phyloP scores from a whole-genome alignment of 179 eudicot species.

The Beta macrorhiza region DNA sequence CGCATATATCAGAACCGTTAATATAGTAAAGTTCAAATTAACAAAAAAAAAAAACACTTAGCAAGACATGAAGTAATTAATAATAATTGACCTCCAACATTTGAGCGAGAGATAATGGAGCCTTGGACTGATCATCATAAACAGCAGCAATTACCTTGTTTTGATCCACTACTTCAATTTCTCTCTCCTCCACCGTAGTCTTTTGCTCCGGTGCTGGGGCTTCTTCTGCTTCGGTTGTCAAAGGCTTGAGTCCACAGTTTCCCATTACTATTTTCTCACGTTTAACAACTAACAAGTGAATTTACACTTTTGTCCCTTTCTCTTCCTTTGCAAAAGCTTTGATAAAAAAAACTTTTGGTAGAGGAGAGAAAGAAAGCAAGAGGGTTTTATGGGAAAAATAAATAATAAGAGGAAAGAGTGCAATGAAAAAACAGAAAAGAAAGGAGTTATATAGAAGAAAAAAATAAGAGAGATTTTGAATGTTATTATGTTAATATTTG shows the following conservation, averaged over 20 bases:
- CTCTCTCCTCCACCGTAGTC: constrained; percentile 17
- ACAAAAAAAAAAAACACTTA: not conserved
- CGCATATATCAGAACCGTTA: not conserved
- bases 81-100: constrained; percentile 30
- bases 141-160: constrained; percentile 25
- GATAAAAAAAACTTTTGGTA: not conserved
- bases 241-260: constrained; percentile 41
- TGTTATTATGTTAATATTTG: not conserved
- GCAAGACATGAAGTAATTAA: not conserved
- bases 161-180: constrained; percentile 20
- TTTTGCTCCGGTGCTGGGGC: not conserved
- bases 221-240: constrained; percentile 33
- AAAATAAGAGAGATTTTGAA: not conserved
- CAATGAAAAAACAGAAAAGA: not conserved
- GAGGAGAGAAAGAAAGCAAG: not conserved
- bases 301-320: constrained; percentile 10
- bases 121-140: constrained; percentile 14
- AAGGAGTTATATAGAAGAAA: not conserved
- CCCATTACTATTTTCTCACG: constrained; percentile 26
- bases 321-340: constrained; percentile 6
- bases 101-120: constrained; percentile 25
- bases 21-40: not conserved
- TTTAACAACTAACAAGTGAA: not conserved
- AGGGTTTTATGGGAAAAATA: not conserved
- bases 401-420: not conserved